Conservation (phyloP, 805 yeast species). For the Millerozyma miso region DNA sequence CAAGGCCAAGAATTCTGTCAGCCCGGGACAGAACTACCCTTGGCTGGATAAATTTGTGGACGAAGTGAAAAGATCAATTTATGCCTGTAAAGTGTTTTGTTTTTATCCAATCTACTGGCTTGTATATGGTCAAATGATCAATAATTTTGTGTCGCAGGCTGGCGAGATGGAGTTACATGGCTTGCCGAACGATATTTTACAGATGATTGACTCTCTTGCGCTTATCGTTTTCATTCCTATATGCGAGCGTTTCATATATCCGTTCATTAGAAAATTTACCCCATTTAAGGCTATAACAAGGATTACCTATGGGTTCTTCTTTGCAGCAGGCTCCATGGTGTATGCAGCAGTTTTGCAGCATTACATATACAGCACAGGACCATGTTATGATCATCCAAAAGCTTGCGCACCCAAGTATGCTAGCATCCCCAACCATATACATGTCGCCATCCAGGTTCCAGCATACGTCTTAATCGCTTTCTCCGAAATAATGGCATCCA, state of each 20-base stretch:
- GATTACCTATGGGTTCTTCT: conserved; percentile 65
- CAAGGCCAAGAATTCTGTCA: conserved; percentile 54
- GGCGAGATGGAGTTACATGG: conserved; percentile 72
- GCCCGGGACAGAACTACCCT: conserved; percentile 42
- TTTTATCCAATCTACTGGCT: conserved; percentile 75
- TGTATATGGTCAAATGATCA: conserved; percentile 65
- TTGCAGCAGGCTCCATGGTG: conserved; percentile 62
- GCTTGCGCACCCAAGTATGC: conserved; percentile 39
- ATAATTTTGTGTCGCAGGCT: conserved; percentile 71
- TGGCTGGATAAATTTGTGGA: conserved; percentile 75
- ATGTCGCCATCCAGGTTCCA: conserved; percentile 68
- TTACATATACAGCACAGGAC: conserved; percentile 63
- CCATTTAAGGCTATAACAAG: conserved; percentile 68
- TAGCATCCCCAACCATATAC: conserved; percentile 50
- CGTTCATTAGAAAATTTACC: conserved; percentile 41
- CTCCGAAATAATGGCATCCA: conserved; percentile 74
- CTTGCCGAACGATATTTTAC: conserved; percentile 76
- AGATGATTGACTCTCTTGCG: conserved; percentile 70
- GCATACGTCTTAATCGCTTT: conserved; percentile 70
- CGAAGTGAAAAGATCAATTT: conserved; percentile 60
- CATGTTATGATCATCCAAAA: conserved; percentile 64
- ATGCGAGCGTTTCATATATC: conserved; percentile 54
- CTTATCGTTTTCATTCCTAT: conserved; percentile 76
- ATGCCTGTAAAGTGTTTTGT: conserved; percentile 69
- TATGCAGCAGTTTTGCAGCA: conserved; percentile 76